Percentiles rank a stretch among this genome's conserved stretches.
phyloP scores from a whole-genome alignment of 345 rosid genomes.

The Eucalyptus cloeziana region DNA sequence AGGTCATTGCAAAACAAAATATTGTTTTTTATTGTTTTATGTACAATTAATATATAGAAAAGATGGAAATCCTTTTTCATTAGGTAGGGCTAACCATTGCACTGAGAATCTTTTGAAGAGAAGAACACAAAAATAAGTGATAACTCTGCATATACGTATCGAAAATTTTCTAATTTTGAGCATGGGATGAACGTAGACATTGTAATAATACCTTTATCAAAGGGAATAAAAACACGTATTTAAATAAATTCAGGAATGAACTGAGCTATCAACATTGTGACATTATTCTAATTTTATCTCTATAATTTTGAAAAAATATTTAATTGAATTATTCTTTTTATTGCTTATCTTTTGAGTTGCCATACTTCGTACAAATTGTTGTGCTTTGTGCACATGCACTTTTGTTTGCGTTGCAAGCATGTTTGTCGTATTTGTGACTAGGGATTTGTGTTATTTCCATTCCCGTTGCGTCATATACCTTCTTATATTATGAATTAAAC shows the following conservation, averaged over 20 bases:
- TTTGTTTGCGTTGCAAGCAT: fast-evolving
- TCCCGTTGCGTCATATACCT: too few relatives aligned
- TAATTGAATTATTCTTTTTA: not conserved
- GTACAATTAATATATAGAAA: too few relatives aligned
- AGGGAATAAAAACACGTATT: not conserved
- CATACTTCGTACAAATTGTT: too few relatives aligned
- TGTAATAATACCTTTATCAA: not conserved
- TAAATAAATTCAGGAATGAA: not conserved
- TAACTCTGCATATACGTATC: fast-evolving
- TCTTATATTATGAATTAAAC: too few relatives aligned
- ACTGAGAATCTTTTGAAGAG: not conserved
- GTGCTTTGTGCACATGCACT: not conserved
- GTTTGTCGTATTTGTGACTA: not conserved
- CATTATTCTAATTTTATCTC: too few relatives aligned
- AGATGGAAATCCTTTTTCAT: not conserved
- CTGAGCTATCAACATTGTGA: not conserved
- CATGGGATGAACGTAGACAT: not conserved
- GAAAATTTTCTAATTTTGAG: not conserved
- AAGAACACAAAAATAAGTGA: not conserved
- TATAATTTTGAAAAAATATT: not conserved
- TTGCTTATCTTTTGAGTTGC: not conserved
- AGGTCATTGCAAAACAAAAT: too few relatives aligned
- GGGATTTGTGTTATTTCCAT: not conserved
- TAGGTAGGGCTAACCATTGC: not conserved
- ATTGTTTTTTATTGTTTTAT: too few relatives aligned